phyloP scores from a whole-genome alignment of 768 basidiomycete genomes.

The Russula sp. region DNA sequence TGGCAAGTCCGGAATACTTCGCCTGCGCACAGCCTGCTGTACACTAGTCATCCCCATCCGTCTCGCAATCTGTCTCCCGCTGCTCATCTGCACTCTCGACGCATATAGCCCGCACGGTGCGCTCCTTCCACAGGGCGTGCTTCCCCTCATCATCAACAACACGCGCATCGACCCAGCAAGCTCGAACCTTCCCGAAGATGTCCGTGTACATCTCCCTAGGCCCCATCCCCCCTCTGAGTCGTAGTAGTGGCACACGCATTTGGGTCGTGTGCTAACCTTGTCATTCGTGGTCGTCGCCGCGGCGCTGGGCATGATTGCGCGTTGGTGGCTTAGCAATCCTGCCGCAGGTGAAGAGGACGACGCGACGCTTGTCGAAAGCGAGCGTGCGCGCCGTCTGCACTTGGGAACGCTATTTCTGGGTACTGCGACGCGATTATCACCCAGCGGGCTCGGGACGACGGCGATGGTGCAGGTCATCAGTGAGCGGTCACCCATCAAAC shows the following conservation, averaged over 20 bases:
- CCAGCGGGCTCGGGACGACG: slow-evolving; percentile 17
- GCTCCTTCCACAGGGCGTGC: not conserved
- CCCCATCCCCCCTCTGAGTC: not conserved
- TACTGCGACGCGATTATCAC: slow-evolving; percentile 7
- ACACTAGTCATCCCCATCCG: slow-evolving; percentile 21
- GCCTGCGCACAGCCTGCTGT: slow-evolving; percentile 17
- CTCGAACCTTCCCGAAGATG: not conserved
- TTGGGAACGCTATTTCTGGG: slow-evolving; percentile 1
- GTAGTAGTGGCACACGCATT: not conserved
- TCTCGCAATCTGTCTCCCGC: slow-evolving; percentile 21
- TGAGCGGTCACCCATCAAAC: slow-evolving; percentile 8
- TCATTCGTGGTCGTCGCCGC: slow-evolving; percentile 14
- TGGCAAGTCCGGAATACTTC: slow-evolving; percentile 7
- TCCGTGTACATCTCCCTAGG: slow-evolving; percentile 6
- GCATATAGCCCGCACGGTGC: slow-evolving; percentile 14
- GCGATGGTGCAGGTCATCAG: slow-evolving; percentile 14
- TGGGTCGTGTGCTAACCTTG: slow-evolving; percentile 10
- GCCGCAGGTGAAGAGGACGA: not conserved
- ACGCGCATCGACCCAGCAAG: not conserved
- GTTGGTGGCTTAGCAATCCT: slow-evolving; percentile 8
- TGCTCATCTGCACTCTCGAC: slow-evolving; percentile 19
- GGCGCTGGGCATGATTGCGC: slow-evolving; percentile 10
- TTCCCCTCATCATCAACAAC: slow-evolving; percentile 1
- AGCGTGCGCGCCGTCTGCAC: not conserved
- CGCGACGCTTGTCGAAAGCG: slow-evolving; percentile 11